Evolutionary conservation across 371 early-diverging fungal genomes (phyloP).

Genomic region (Lichtheimia ramosa): DNA sequence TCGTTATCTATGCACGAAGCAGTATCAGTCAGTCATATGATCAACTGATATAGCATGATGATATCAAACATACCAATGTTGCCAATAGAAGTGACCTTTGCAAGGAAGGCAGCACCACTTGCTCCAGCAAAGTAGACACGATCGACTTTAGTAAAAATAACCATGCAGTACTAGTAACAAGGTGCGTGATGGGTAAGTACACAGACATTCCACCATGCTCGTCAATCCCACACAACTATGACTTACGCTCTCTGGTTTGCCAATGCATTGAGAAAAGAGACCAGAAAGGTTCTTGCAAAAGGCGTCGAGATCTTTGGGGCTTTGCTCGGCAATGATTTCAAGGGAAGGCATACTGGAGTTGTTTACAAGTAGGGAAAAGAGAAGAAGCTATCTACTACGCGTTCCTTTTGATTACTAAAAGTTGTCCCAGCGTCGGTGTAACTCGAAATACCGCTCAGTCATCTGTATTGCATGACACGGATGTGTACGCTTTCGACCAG

Average conservation of each 20-base stretch:
- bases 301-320: constrained; percentile 36
- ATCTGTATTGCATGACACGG: too few relatives aligned
- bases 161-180: constrained; percentile 35
- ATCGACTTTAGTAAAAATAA: constrained; percentile 41
- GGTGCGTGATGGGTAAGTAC: not conserved
- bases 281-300: constrained; percentile 33
- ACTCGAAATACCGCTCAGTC: too few relatives aligned
- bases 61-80: constrained; percentile 30
- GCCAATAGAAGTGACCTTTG: constrained; percentile 44
- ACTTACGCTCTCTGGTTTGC: constrained; percentile 64
- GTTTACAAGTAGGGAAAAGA: not conserved
- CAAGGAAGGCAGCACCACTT: constrained; percentile 36
- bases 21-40: not conserved
- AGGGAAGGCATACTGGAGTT: constrained; percentile 41
- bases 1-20: constrained; percentile 25
- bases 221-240: constrained; percentile 18
- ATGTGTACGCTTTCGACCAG: too few relatives aligned
- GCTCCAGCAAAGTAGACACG: constrained; percentile 31
- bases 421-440: not conserved
- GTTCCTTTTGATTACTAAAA: not conserved
- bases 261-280: constrained; percentile 41
- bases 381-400: not conserved
- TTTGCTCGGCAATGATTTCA: constrained; percentile 33
- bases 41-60: not conserved
- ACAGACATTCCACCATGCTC: not conserved